A percentile compares a stretch with the other conserved stretches of the same genome.
phyloP scores from a whole-genome alignment of 805 yeast genomes.

The Lachancea lanzarotensis region DNA sequence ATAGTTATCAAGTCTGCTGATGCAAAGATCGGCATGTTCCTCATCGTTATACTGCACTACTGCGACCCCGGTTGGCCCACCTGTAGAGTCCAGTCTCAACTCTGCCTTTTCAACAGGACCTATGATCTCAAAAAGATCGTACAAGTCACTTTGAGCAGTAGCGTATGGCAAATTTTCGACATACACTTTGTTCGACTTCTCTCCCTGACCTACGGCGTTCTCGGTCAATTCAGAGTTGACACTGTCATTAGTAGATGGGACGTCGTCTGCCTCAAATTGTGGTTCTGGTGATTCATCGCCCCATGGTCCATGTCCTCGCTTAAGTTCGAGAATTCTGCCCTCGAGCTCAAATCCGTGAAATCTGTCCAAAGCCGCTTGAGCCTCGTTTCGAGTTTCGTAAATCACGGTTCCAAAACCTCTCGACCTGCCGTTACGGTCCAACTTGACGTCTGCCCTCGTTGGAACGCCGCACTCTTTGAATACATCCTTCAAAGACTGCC shows the following conservation, averaged over 20 bases:
- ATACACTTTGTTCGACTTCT: conserved; percentile 53
- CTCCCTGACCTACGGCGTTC: conserved; percentile 53
- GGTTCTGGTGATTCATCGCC: background rate
- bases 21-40: conserved; percentile 67
- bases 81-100: conserved; percentile 56
- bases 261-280: background rate
- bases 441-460: conserved; percentile 72
- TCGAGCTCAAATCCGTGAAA: conserved; percentile 65
- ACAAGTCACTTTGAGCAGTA: conserved; percentile 78
- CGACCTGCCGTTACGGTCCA: conserved; percentile 64
- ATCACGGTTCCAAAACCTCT: conserved; percentile 82
- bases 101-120: conserved; percentile 75
- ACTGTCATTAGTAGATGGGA: background rate
- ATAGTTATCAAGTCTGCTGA: conserved; percentile 69
- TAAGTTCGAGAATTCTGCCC: conserved; percentile 74
- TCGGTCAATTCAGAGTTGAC: conserved; percentile 49
- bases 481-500: conserved; percentile 83
- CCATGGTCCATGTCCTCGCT: conserved; percentile 49
- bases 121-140: conserved; percentile 77
- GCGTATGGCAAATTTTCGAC: conserved; percentile 82
- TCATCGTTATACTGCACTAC: conserved; percentile 67
- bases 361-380: conserved; percentile 59
- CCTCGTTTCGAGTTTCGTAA: conserved; percentile 60
- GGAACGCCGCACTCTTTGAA: conserved; percentile 73
- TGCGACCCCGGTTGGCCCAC: conserved; percentile 57